Evolutionary conservation across 2,329 filamentous ascomycete genomes (phyloP), one percentile per base, ranked within the genome.

Genomic region (Triangularia verruculosa): DNA sequence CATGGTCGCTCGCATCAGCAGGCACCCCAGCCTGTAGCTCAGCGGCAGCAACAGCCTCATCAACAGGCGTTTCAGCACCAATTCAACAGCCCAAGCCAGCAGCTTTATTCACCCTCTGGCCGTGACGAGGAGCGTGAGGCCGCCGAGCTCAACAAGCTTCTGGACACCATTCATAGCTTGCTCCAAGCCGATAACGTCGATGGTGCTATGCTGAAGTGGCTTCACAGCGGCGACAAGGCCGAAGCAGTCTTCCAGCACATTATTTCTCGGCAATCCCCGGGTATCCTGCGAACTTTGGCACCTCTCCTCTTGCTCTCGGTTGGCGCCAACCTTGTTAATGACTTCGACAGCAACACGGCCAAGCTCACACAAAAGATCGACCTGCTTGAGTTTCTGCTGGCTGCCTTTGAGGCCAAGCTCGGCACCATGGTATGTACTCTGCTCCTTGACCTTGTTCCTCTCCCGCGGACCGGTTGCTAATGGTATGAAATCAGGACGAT

Each of bases 181-280:
- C 86, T 95, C 76, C 79, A 82, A 34, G 80, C 83, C 28, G 85
- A 84, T 22, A 82, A 84, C 34, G 82, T 83, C 62, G 87, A 90
- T 70, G 82, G 85, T 60, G 88, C 85, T 51, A 82, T 88, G 72
- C 82, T 89, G 62, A 83, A 84, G 65, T 90, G 87, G 87, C 83
- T 90, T 62, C 87, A 90, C 74, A 83, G 83, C 68, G 83, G 82
- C 15, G 81, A 84, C 32, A 72, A 73, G 56, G 83, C 87, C 72
- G 82, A 87, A 64, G 84, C 87, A 65, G 83, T 90, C 59, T 90
- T 89, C 74, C 79, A 83, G 30, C 78, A 81, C 67, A 83, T 83
- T 58, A 78, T 86, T 55, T 76, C 77, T 57, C 81, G 82, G 65
- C 80, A 81, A 72, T 77, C 80, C 68, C 81, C 83, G 0, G 25